These are phyloP conservation scores for Fusarium cicatricum DNA, from an alignment of 2,329 filamentous ascomycete genomes.

Conservation along the genomic window DNA sequence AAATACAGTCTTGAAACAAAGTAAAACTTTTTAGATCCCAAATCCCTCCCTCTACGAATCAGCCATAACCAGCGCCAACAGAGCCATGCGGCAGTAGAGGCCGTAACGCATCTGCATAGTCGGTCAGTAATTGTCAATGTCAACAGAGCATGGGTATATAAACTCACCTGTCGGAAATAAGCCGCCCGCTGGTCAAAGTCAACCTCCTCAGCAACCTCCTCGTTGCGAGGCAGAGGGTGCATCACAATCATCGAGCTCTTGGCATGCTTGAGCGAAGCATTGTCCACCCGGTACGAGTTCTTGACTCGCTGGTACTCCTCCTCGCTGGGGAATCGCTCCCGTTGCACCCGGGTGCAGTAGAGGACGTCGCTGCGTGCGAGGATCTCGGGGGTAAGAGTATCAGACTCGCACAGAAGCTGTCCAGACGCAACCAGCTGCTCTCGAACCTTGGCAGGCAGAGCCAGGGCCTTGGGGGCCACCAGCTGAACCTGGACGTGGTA, in stretches of 20 bases:
- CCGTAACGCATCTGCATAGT: constrained; percentile 88
- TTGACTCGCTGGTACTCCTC: constrained; percentile 87
- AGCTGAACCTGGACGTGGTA: constrained; percentile 96
- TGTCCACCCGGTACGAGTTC: constrained; percentile 89
- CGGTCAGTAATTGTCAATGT: constrained; percentile 25
- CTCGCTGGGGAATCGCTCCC: constrained; percentile 88
- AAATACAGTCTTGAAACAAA: constrained; percentile 33
- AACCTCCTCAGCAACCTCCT: constrained; percentile 93
- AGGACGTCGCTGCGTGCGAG: constrained; percentile 87
- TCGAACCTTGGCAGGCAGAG: constrained; percentile 78
- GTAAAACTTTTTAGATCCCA: constrained; percentile 31
- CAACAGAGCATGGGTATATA: background rate
- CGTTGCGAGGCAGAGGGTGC: constrained; percentile 93
- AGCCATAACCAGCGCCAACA: constrained; percentile 89
- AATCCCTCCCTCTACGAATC: constrained; percentile 38
- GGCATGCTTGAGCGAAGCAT: constrained; percentile 86
- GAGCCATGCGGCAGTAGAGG: constrained; percentile 96
- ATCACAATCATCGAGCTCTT: constrained; percentile 95
- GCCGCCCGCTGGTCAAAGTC: constrained; percentile 97
- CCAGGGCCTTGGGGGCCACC: constrained; percentile 81
- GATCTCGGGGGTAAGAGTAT: constrained; percentile 85
- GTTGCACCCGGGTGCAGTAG: constrained; percentile 97
- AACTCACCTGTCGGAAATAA: constrained; percentile 96
- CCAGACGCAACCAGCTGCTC: constrained; percentile 76
- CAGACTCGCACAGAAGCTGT: constrained; percentile 79